These are phyloP conservation scores for Stemphylium vesicarium DNA, from an alignment of 2,329 filamentous ascomycete genomes.

Conservation along the genomic window DNA sequence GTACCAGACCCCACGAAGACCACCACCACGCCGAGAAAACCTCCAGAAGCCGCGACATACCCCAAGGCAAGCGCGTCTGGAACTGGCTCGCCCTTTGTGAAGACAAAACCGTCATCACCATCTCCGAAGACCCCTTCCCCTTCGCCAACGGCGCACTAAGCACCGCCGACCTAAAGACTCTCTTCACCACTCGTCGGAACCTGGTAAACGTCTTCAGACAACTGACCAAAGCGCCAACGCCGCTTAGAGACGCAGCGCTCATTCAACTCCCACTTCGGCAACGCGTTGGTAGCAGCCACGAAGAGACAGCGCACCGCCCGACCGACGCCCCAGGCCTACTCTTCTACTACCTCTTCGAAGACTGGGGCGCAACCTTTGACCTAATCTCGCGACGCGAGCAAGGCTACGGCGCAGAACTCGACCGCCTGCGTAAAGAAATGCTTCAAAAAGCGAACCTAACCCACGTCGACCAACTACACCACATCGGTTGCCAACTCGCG, in stretches of 20 bases:
- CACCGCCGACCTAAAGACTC: constrained; percentile 54
- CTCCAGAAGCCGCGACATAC: constrained; percentile 47
- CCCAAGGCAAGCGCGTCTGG: constrained; percentile 65
- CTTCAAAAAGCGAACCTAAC: constrained; percentile 57
- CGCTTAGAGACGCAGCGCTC: constrained; percentile 49
- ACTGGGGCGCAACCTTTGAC: constrained; percentile 66
- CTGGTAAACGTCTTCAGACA: constrained; percentile 67
- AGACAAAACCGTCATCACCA: constrained; percentile 74
- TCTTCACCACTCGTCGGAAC: constrained; percentile 62
- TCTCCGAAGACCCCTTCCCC: constrained; percentile 66
- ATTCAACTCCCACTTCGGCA: constrained; percentile 54
- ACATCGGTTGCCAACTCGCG: constrained; percentile 66
- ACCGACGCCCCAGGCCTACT: constrained; percentile 65
- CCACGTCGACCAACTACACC: constrained; percentile 61
- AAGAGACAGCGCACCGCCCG: constrained; percentile 54
- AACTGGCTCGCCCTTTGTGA: constrained; percentile 74
- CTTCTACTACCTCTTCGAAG: constrained; percentile 72
- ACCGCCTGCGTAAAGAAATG: constrained; percentile 61
- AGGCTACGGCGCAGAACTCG: constrained; percentile 57
- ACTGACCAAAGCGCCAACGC: constrained; percentile 61
- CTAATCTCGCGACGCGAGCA: constrained; percentile 59
- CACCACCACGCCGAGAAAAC: constrained; percentile 37
- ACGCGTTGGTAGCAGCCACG: constrained; percentile 52
- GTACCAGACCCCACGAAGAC: constrained; percentile 29
- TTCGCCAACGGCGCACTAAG: constrained; percentile 46